Evolutionary conservation across 345 rosid species (phyloP), one percentile per base, ranked within the genome.

Genomic region (Linum trigynum): DNA sequence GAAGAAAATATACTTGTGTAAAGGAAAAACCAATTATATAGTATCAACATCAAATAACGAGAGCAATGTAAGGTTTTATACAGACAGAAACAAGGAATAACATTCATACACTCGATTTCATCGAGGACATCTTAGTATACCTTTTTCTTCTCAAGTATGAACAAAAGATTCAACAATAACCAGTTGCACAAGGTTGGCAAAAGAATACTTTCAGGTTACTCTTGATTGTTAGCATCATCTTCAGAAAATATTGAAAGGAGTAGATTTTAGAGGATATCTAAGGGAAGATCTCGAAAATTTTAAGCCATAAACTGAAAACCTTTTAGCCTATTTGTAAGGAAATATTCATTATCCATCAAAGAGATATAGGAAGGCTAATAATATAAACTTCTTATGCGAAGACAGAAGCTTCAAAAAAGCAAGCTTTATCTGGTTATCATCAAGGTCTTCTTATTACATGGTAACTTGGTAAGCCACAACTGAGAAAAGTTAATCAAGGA

Each of bases 361-460:
- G 32, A 23, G 32, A 23, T 23, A 23, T 9, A 5, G 53, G 14
- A 48, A 15, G 53, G 11, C 9, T 48, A 48, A 12, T 48, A 48
- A 48, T 48, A 3, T 4, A 48, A 48, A 9, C 53, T 15, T 48
- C 53, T 9, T 9, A 48, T 5, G 14, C 9, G 14, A 48, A 48
- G 3, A 5, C 14, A 48, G 14, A 48, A 23, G 32, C 53, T 6
- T 48, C 11, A 9, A 48, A 15, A 48, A 48, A 8, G 11, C 53
- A 9, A 48, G 53, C 9, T 48, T 48, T 48, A 48, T 48, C 14
- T 48, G 11, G 53, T 62, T 3, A 5, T 41, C 15, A 35, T 17
- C 15, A 17, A 3, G 57, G 40, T 35, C 37, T 39, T 65, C 63
- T 63, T 15, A 61, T 66, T 67, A 35, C 58, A 38, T 16, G 40